phyloP scores from a whole-genome alignment of 2,329 filamentous ascomycete genomes.

The Podosphaera xanthii region DNA sequence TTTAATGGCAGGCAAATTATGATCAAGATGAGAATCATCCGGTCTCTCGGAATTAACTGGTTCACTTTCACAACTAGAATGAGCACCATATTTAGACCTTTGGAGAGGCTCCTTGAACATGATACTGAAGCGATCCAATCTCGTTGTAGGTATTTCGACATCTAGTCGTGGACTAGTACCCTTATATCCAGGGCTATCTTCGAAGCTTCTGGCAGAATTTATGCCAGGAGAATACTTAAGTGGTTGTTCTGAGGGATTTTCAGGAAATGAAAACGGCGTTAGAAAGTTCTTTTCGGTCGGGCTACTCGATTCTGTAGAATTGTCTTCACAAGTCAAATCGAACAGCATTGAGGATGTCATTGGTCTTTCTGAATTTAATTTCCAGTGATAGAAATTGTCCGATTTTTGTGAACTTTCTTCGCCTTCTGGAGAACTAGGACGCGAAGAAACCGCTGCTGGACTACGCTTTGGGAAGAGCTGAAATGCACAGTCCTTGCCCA shows the following conservation, averaged over 20 bases:
- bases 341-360: too few species aligned
- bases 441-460: neutral
- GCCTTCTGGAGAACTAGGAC: too few species aligned
- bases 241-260: too few species aligned
- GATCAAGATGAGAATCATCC: neutral
- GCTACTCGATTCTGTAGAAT: neutral
- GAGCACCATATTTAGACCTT: neutral
- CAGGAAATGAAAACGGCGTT: neutral
- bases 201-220: neutral
- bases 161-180: neutral
- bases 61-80: neutral
- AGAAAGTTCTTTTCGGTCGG: neutral
- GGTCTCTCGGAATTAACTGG: neutral
- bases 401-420: too few species aligned
- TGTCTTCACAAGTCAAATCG: neutral
- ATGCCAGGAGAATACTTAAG: neutral
- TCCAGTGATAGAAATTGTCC: too few species aligned
- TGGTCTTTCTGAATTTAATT: too few species aligned
- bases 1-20: neutral
- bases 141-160: neutral
- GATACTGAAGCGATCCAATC: neutral
- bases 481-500: neutral
- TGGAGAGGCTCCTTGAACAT: neutral
- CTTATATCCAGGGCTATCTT: neutral
- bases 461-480: neutral